Evolutionary conservation across 495 filamentous ascomycete species (phyloP).

Genomic region (Bacidia gigantensis): DNA sequence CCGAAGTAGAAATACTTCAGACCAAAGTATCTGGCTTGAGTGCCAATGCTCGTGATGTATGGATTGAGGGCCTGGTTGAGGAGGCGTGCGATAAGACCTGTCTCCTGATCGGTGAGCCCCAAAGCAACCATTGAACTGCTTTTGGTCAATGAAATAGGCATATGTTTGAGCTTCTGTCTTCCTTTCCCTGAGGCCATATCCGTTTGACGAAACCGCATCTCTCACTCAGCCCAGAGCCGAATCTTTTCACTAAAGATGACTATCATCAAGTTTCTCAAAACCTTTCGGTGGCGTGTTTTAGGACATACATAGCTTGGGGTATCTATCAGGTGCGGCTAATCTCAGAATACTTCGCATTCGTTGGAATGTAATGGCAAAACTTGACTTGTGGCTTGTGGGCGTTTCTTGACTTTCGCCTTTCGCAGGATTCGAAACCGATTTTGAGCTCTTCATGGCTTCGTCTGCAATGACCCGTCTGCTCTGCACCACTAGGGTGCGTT

Average conservation of each 20-base stretch:
- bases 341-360: constrained; percentile 45
- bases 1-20: too few species aligned
- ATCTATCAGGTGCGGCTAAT: constrained; percentile 20
- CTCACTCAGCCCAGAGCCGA: constrained; percentile 46
- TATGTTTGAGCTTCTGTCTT: constrained; percentile 23
- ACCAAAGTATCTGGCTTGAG: too few species aligned
- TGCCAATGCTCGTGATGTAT: too few species aligned
- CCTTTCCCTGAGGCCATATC: constrained; percentile 42
- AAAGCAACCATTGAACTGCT: constrained; percentile 53
- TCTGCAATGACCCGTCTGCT: too few species aligned
- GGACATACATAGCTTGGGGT: constrained; percentile 39
- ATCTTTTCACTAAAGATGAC: constrained; percentile 26
- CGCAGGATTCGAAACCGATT: constrained; percentile 27
- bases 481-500: too few species aligned
- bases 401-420: constrained; percentile 4
- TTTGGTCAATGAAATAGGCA: constrained; percentile 42
- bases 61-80: too few species aligned
- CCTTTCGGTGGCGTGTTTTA: constrained; percentile 52
- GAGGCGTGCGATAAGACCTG: too few species aligned
- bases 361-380: constrained; percentile 47
- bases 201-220: constrained; percentile 66
- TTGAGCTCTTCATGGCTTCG: constrained; percentile 32
- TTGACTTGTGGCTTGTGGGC: constrained; percentile 23
- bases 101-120: too few species aligned
- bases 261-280: constrained; percentile 37